phyloP scores from a whole-genome alignment of 2,329 filamentous ascomycete genomes.

The Talaromyces marneffei region DNA sequence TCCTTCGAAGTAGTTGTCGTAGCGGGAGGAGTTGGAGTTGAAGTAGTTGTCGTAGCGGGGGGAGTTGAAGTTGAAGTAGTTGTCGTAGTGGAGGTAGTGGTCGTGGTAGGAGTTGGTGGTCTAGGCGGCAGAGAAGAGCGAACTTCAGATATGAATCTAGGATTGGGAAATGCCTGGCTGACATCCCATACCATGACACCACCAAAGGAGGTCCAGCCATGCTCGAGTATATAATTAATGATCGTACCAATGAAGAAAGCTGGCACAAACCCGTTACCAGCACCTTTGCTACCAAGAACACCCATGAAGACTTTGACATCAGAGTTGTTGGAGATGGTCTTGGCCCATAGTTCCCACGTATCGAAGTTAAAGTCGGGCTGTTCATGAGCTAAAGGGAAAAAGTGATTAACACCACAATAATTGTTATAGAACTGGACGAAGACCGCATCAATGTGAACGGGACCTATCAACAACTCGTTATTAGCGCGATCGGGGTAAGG shows the following conservation, averaged over 20 bases:
- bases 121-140: slow-evolving; percentile 21
- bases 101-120: not conserved
- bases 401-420: slow-evolving; percentile 56
- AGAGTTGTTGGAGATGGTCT: slow-evolving; percentile 50
- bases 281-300: slow-evolving; percentile 49
- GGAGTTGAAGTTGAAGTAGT: not conserved
- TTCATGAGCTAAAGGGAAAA: slow-evolving; percentile 37
- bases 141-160: slow-evolving; percentile 35
- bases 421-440: slow-evolving; percentile 66
- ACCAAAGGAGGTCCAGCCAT: slow-evolving; percentile 50
- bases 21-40: not conserved
- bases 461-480: slow-evolving; percentile 50
- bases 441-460: slow-evolving; percentile 55
- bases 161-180: slow-evolving; percentile 54
- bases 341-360: slow-evolving; percentile 64
- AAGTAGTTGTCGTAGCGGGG: not conserved
- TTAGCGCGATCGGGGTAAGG: slow-evolving; percentile 58
- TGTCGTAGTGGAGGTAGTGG: not conserved
- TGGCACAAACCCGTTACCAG: slow-evolving; percentile 52
- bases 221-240: slow-evolving; percentile 51
- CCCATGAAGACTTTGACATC: slow-evolving; percentile 58
- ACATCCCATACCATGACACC: slow-evolving; percentile 67
- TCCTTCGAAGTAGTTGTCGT: not conserved
- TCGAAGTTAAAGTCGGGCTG: slow-evolving; percentile 55
- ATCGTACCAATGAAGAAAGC: slow-evolving; percentile 44